These are phyloP conservation scores for Wickerhamomyces ciferrii DNA, from an alignment of 805 yeast species.

Conservation along the genomic window DNA sequence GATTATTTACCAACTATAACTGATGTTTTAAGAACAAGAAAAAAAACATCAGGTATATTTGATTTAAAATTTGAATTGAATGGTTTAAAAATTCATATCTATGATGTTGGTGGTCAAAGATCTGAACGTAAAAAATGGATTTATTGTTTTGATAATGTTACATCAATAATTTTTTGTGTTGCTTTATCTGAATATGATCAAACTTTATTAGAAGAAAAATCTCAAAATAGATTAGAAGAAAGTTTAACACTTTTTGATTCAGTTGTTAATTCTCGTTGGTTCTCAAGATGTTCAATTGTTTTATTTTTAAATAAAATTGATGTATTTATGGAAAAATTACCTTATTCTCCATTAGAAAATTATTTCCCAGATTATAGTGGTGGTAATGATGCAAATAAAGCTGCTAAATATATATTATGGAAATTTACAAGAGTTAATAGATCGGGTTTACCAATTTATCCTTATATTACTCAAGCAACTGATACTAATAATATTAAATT, in stretches of 20 bases:
- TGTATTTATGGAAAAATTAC: constrained; percentile 79
- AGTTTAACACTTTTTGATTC: constrained; percentile 82
- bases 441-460: constrained; percentile 75
- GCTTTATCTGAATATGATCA: constrained; percentile 91
- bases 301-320: constrained; percentile 87
- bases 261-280: constrained; percentile 91
- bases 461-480: constrained; percentile 92
- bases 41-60: constrained; percentile 88
- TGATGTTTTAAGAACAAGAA: constrained; percentile 82
- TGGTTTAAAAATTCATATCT: constrained; percentile 55
- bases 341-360: constrained; percentile 72
- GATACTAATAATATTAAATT: constrained; percentile 85
- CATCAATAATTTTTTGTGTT: constrained; percentile 85
- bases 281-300: constrained; percentile 79
- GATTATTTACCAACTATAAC: constrained; percentile 68
- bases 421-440: constrained; percentile 81
- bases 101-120: constrained; percentile 94
- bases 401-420: constrained; percentile 89
- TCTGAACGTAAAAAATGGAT: constrained; percentile 97
- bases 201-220: constrained; percentile 67
- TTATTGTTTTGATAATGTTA: constrained; percentile 91
- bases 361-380: constrained; percentile 91
- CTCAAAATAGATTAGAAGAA: constrained; percentile 76
- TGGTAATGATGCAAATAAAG: constrained; percentile 83
- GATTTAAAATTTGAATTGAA: constrained; percentile 79